These are phyloP conservation scores for Echeveria elegans DNA, from an alignment of 164 flowering plant species.

Conservation along the genomic window DNA sequence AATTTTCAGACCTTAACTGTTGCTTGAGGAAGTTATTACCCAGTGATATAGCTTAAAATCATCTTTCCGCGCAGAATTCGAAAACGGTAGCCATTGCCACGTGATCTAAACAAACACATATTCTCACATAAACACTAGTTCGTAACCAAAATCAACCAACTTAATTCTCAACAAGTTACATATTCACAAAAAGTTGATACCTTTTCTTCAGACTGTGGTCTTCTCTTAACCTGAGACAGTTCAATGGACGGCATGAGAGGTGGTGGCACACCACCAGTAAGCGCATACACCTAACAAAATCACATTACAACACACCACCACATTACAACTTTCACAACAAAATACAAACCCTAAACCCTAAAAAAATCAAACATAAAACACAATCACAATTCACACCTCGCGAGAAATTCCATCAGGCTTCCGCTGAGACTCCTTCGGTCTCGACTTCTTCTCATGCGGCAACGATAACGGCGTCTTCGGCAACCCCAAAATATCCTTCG, in stretches of 20 bases:
- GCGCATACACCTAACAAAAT: constrained; percentile 69
- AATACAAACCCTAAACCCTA: neutral
- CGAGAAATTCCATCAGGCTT: constrained; percentile 99
- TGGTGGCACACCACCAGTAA: constrained; percentile 90
- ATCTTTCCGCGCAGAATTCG: constrained; percentile 84
- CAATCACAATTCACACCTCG: constrained; percentile 49
- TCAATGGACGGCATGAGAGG: constrained; percentile 86
- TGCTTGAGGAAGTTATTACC: constrained; percentile 33
- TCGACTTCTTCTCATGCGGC: constrained; percentile 70
- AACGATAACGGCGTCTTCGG: constrained; percentile 42
- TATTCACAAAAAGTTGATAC: constrained; percentile 15
- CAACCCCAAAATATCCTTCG: constrained; percentile 89
- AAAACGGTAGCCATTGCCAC: constrained; percentile 97
- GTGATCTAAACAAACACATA: constrained; percentile 44
- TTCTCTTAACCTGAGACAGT: constrained; percentile 52
- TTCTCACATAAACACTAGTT: neutral
- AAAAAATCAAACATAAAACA: neutral
- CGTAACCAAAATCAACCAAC: neutral
- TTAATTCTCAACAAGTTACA: neutral
- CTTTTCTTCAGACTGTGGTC: constrained; percentile 68
- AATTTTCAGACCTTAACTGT: neutral
- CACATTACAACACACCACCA: neutral
- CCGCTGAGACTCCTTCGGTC: constrained; percentile 82
- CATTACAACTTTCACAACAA: neutral
- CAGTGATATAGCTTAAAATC: constrained; percentile 86